Evolutionary conservation across 176 grass and related monocot genomes (phyloP).

Genomic region (Tillandsia fasciculata): DNA sequence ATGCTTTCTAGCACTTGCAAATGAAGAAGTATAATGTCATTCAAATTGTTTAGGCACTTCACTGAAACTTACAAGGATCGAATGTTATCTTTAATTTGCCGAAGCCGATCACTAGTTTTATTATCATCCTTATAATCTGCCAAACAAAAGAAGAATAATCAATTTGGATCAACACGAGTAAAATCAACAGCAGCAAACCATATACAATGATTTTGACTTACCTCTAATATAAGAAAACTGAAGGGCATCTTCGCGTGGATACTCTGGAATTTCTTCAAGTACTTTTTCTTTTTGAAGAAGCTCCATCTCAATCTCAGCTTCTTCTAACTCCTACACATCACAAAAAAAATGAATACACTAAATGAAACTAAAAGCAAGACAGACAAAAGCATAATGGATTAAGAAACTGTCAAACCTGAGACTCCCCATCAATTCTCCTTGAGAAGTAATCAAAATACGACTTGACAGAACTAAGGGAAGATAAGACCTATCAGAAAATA

Average conservation of each 20-base stretch:
- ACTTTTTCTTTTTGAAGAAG: slow-evolving; percentile 60
- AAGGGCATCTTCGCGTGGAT: slow-evolving; percentile 21
- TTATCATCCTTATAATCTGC: slow-evolving; percentile 51
- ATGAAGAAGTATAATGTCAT: background rate
- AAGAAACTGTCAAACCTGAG: slow-evolving; percentile 45
- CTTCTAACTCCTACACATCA: slow-evolving; percentile 80
- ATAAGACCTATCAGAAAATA: slow-evolving; percentile 51
- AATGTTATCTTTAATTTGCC: slow-evolving; percentile 63
- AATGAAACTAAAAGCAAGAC: slow-evolving; percentile 7
- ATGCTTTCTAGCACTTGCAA: background rate
- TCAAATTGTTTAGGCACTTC: background rate
- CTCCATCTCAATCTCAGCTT: slow-evolving; percentile 94
- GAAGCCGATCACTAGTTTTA: slow-evolving; percentile 49
- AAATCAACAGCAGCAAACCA: background rate
- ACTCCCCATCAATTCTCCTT: slow-evolving; percentile 50
- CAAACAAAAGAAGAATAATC: slow-evolving; percentile 21
- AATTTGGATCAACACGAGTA: slow-evolving; percentile 1
- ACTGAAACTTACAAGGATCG: slow-evolving; percentile 55
- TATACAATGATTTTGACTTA: slow-evolving; percentile 7
- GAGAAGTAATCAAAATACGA: slow-evolving; percentile 87
- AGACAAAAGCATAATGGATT: slow-evolving; percentile 20
- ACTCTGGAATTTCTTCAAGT: slow-evolving; percentile 21
- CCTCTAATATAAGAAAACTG: slow-evolving; percentile 25
- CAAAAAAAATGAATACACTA: slow-evolving; percentile 7
- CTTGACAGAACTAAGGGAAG: slow-evolving; percentile 68